Conservation (phyloP, 208 protist species). For the Acanthamoeba lenticulata region DNA sequence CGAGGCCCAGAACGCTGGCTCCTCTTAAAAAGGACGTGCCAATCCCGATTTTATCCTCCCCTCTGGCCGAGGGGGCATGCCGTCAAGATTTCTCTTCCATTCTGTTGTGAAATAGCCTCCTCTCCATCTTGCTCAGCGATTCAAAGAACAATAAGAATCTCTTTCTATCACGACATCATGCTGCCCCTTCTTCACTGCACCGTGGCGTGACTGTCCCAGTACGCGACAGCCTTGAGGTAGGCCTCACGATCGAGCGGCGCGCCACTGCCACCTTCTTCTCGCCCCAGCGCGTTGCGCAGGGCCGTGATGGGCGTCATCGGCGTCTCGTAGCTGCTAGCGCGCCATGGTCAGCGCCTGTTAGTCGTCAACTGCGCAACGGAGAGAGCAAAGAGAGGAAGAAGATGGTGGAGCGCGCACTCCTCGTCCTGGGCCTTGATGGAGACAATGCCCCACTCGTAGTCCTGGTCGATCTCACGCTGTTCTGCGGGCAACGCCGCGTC, state of each 20-base stretch:
- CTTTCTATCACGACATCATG: background rate
- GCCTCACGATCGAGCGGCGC: slow-evolving; percentile 5
- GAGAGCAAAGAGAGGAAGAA: background rate
- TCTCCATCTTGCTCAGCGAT: background rate
- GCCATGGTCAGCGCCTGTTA: background rate
- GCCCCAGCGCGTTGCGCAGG: slow-evolving; percentile 29
- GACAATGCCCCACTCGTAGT: slow-evolving; percentile 56
- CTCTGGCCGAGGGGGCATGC: too few relatives aligned
- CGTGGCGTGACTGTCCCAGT: slow-evolving; percentile 33
- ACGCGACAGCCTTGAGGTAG: slow-evolving; percentile 26
- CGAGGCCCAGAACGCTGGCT: background rate
- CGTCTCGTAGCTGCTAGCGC: slow-evolving; percentile 8
- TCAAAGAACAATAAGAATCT: background rate
- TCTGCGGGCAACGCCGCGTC: background rate
- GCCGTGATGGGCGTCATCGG: slow-evolving; percentile 59
- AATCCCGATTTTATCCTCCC: background rate
- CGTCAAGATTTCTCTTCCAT: too few relatives aligned
- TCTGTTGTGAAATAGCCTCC: background rate
- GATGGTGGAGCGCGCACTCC: background rate
- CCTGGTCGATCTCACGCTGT: background rate
- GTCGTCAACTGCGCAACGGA: too few relatives aligned
- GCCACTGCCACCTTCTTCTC: slow-evolving; percentile 15
- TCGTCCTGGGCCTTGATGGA: slow-evolving; percentile 54
- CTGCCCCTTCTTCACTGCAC: background rate
- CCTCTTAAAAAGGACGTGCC: background rate